Conservation (phyloP, 73 alveolate species). For the Paramecium sonneborni region DNA sequence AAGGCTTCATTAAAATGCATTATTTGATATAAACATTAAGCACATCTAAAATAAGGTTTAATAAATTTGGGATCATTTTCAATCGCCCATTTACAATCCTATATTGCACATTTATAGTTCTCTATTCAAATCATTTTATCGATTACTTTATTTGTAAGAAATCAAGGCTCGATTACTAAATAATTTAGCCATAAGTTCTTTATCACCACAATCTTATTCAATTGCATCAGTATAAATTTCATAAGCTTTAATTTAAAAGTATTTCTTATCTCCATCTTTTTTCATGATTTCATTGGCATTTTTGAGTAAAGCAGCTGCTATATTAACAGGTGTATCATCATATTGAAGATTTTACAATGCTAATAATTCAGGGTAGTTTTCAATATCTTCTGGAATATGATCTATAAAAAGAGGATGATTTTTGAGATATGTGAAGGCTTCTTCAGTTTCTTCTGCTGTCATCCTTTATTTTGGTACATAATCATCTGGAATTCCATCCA, state of each 20-base stretch:
- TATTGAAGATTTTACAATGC: constrained; percentile 57
- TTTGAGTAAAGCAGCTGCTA: constrained; percentile 40
- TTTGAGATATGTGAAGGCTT: constrained; percentile 46
- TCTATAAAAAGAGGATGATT: constrained; percentile 66
- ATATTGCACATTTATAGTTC: constrained; percentile 55
- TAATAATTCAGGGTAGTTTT: constrained; percentile 61
- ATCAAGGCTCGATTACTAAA: constrained; percentile 62
- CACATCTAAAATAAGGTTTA: constrained; percentile 66
- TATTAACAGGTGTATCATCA: constrained; percentile 68
- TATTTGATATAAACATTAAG: constrained; percentile 42
- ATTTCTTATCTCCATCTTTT: constrained; percentile 33
- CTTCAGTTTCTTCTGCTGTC: constrained; percentile 71
- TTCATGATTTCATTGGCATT: constrained; percentile 36
- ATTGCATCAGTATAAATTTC: constrained; percentile 23
- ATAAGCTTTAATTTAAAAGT: constrained; percentile 23
- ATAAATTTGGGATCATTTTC: constrained; percentile 59
- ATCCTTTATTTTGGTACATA: constrained; percentile 65
- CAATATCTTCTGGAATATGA: constrained; percentile 60
- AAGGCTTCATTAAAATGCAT: constrained; percentile 38
- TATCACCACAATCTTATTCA: constrained; percentile 32
- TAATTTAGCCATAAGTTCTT: constrained; percentile 56
- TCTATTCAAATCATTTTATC: neutral
- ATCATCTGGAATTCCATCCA: constrained; percentile 69
- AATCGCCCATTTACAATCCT: constrained; percentile 68
- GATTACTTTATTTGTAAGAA: constrained; percentile 14